Conservation (phyloP, 2,329 filamentous ascomycete genomes). For the Chrysosporium queenslandicum region DNA sequence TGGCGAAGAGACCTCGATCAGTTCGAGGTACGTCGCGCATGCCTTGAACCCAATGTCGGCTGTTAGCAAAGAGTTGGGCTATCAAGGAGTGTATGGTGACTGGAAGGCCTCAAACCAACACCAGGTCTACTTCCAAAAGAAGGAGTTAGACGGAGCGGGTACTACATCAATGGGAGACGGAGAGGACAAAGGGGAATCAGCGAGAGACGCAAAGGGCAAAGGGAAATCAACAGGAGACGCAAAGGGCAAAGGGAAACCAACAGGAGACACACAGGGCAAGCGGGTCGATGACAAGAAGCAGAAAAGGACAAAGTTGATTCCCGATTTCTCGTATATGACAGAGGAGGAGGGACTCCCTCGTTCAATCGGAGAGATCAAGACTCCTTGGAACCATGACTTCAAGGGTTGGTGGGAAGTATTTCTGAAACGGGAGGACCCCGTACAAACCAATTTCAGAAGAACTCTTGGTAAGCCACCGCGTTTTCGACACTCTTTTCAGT, state of each 20-base stretch:
- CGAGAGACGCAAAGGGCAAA: not conserved
- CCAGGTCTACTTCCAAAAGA: not conserved
- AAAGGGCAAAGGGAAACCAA: not conserved
- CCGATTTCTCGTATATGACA: conserved; percentile 12
- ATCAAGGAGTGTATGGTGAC: conserved; percentile 11
- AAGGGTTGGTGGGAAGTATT: not conserved
- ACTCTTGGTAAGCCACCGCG: conserved; percentile 2
- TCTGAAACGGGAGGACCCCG: not conserved
- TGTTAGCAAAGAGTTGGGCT: conserved; percentile 6
- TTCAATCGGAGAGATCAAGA: conserved; percentile 10
- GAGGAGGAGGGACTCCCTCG: not conserved
- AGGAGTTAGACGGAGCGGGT: not conserved
- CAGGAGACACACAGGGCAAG: not conserved
- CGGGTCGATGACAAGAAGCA: not conserved
- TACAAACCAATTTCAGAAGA: not conserved
- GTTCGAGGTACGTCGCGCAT: conserved; percentile 11
- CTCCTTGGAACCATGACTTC: conserved; percentile 14
- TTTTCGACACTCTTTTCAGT: not conserved
- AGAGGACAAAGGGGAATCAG: not conserved
- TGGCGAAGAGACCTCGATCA: conserved; percentile 14
- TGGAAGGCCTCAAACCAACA: conserved; percentile 12
- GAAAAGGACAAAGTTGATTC: conserved; percentile 2
- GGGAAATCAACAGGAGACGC: not conserved
- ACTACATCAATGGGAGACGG: too few species aligned
- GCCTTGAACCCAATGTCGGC: conserved; percentile 11